Evolutionary conservation across 495 filamentous ascomycete species (phyloP).

Genomic region (Xylaria cubensis): DNA sequence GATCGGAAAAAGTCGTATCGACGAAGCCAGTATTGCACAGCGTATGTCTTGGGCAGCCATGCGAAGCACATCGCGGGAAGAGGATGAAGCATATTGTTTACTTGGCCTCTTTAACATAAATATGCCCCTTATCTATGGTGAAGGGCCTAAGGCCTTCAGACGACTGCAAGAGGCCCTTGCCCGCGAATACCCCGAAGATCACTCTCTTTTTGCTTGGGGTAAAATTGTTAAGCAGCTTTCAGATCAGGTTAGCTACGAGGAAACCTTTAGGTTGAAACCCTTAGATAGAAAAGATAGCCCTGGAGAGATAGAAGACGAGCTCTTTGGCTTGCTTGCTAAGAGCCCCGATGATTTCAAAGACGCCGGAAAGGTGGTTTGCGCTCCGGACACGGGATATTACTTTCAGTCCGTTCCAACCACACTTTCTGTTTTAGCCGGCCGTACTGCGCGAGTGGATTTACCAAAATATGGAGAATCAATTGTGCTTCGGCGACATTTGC

Average conservation of each 20-base stretch:
- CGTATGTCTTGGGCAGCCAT: constrained; percentile 41
- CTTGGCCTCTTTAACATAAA: constrained; percentile 40
- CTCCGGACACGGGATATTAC: constrained; percentile 7
- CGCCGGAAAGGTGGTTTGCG: constrained; percentile 25
- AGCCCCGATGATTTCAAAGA: constrained; percentile 32
- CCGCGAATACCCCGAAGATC: constrained; percentile 36
- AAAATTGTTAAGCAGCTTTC: constrained; percentile 15
- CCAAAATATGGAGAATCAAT: neutral
- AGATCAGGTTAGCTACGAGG: neutral
- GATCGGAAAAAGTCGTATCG: constrained; percentile 13
- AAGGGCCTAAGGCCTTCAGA: constrained; percentile 36
- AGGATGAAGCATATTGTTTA: constrained; percentile 41
- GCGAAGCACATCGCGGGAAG: constrained; percentile 34
- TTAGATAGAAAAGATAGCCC: constrained; percentile 7
- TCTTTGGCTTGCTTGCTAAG: constrained; percentile 32
- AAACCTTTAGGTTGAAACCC: constrained; percentile 12
- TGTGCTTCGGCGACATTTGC: too few relatives aligned
- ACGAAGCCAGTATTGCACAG: constrained; percentile 33
- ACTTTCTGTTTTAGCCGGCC: constrained; percentile 16
- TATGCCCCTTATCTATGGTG: constrained; percentile 27
- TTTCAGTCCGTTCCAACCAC: constrained; percentile 21
- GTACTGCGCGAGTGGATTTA: constrained; percentile 9
- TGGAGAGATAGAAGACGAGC: neutral
- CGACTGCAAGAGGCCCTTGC: constrained; percentile 39
- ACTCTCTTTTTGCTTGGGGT: constrained; percentile 40